Percentiles rank a stretch among this genome's conserved stretches.
Conservation (phyloP, 306 rosid genomes). For the Lablab purpureus region DNA sequence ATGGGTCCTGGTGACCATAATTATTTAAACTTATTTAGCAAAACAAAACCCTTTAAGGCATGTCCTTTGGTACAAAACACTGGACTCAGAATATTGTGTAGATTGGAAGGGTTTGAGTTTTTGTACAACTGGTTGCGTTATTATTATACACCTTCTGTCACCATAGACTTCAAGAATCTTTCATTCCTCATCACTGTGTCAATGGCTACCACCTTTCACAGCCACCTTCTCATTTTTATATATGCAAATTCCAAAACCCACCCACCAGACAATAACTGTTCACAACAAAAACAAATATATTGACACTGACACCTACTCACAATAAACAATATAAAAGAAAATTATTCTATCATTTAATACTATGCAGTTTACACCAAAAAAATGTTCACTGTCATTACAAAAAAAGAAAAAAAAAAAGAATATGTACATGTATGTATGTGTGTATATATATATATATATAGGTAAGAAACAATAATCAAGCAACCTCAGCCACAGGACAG, state of each 20-base stretch:
- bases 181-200: background rate
- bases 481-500: constrained; percentile 33
- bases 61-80: too few relatives aligned
- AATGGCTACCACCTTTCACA: constrained; percentile 3
- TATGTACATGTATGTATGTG: too few relatives aligned
- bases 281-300: background rate
- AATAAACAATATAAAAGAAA: background rate
- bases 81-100: too few relatives aligned
- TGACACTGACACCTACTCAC: background rate
- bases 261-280: constrained; percentile 26
- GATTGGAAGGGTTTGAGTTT: background rate
- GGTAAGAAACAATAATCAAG: constrained; percentile 5
- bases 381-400: too few relatives aligned
- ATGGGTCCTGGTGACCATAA: too few relatives aligned
- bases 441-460: too few relatives aligned
- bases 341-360: too few relatives aligned
- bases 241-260: constrained; percentile 26
- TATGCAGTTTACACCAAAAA: too few relatives aligned
- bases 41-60: too few relatives aligned
- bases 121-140: background rate
- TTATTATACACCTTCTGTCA: constrained; percentile 2
- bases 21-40: too few relatives aligned
- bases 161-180: constrained; percentile 22
- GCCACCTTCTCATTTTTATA: background rate
- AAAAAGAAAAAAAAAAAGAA: background rate